Base-by-base conservation (phyloP, 1,284 basidiomycete genomes). In the Meira nashicola region DNA sequence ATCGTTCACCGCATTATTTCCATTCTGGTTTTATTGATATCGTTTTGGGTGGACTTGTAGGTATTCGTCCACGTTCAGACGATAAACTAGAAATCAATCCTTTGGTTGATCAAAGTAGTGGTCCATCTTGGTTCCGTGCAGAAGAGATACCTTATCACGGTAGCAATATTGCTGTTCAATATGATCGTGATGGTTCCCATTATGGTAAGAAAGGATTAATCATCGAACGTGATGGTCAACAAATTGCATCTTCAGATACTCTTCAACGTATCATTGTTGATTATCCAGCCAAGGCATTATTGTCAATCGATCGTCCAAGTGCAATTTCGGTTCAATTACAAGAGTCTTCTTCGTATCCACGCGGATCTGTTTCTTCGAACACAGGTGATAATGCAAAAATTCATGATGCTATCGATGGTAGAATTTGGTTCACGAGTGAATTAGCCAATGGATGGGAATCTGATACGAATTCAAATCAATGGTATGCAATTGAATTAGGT, bases 21-120 rank as follows among this genome's bases (percentile, higher is more conserved):
- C 56, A 58, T 19, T 58, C 56, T 14, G 56, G 56, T 10, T 58
- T 58, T 33, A 23, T 58, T 19, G 56, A 58, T 39, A 28, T 58
- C 14, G 54, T 58, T 15, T n/a, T 58, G n/a, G n/a, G 10, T 14
- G 56, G 56, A 11, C 21, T 58, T 39, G 56, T 38, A 10, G 56
- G 56, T 25, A 55, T 58, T 39, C 50, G 52, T 28, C 17, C 44
- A 10, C 44, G 41, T 25, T 25, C 50, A 25, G 56, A 58, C 38
- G 56, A 54, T n/a, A 41, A 17, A 38, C n/a, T 58, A 17, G 56
- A 28, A 15, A 54, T 58, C 15, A 58, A 58, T 54, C 56, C 56
- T 33, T 17, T 58, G 54, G 43, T 55, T 15, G 52, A 55, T 33
- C 11, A 19, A 25, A 33, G 8, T 33, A 39, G 38, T 8, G 21